Percentiles rank a stretch among this genome's conserved stretches.
Conservation (phyloP, 805 yeast genomes). For the Nakazawaea wyomingensis region DNA sequence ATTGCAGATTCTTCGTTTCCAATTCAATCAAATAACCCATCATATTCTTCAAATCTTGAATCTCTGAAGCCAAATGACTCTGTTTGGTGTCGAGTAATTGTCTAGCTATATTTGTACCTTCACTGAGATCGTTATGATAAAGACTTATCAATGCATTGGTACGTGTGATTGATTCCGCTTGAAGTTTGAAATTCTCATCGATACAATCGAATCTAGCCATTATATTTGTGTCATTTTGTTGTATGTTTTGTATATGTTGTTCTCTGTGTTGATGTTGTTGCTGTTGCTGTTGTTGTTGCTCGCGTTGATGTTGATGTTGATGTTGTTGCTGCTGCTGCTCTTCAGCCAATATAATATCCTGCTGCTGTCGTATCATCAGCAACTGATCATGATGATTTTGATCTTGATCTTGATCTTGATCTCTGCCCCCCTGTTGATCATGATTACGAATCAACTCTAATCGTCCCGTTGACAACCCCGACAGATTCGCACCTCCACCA, state of each 20-base stretch:
- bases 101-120: neutral
- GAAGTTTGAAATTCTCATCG: slow-evolving; percentile 1
- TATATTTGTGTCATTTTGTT: too few species aligned
- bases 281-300: slow-evolving; percentile 1
- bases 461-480: too few species aligned
- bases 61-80: neutral
- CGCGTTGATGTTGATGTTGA: neutral
- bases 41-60: slow-evolving; percentile 1
- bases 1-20: neutral
- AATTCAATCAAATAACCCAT: neutral
- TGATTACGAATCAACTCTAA: too few species aligned
- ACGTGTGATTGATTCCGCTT: slow-evolving; percentile 6
- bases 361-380: neutral
- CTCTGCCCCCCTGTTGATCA: too few species aligned
- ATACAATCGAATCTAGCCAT: too few species aligned
- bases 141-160: slow-evolving; percentile 7
- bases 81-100: neutral
- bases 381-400: too few species aligned
- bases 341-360: neutral
- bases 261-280: slow-evolving; percentile 17
- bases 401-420: too few species aligned
- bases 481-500: too few species aligned
- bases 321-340: neutral
- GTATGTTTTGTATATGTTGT: too few species aligned
- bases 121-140: slow-evolving; percentile 8